Evolutionary conservation across 2,329 filamentous ascomycete species (phyloP).

Genomic region (Ambrosiella xylebori): DNA sequence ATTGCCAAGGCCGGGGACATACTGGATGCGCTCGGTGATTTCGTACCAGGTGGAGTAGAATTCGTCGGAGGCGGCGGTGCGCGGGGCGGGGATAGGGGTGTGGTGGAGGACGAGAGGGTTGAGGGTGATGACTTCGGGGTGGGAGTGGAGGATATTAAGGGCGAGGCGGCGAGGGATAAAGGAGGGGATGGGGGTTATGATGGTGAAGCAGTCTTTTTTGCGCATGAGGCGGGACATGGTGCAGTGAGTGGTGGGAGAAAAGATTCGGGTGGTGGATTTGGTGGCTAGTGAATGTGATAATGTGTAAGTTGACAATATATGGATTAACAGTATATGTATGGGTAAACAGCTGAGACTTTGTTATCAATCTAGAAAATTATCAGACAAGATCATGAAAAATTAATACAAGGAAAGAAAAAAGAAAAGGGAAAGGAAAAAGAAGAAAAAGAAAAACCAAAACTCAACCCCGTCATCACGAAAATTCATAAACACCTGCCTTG

Average conservation of each 20-base stretch:
- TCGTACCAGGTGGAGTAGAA: slow-evolving; percentile 62
- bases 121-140: slow-evolving; percentile 52
- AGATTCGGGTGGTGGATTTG: neutral
- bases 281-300: neutral
- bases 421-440: too few relatives aligned
- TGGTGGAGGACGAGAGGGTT: slow-evolving; percentile 51
- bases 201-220: slow-evolving; percentile 49
- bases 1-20: slow-evolving; percentile 47
- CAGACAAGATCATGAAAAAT: too few relatives aligned
- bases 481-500: too few relatives aligned
- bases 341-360: too few relatives aligned
- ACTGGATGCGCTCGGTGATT: slow-evolving; percentile 51
- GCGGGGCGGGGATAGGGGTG: slow-evolving; percentile 47
- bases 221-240: slow-evolving; percentile 28
- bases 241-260: neutral
- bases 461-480: too few relatives aligned
- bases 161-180: slow-evolving; percentile 56
- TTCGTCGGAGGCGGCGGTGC: slow-evolving; percentile 50
- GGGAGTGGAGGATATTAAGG: slow-evolving; percentile 54
- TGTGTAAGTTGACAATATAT: neutral
- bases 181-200: slow-evolving; percentile 51
- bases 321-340: too few relatives aligned
- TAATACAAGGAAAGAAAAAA: too few relatives aligned
- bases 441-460: too few relatives aligned
- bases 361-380: too few relatives aligned